These are phyloP conservation scores for Tolypocladium tropicale DNA, from an alignment of 2,329 filamentous ascomycete genomes.

Conservation along the genomic window DNA sequence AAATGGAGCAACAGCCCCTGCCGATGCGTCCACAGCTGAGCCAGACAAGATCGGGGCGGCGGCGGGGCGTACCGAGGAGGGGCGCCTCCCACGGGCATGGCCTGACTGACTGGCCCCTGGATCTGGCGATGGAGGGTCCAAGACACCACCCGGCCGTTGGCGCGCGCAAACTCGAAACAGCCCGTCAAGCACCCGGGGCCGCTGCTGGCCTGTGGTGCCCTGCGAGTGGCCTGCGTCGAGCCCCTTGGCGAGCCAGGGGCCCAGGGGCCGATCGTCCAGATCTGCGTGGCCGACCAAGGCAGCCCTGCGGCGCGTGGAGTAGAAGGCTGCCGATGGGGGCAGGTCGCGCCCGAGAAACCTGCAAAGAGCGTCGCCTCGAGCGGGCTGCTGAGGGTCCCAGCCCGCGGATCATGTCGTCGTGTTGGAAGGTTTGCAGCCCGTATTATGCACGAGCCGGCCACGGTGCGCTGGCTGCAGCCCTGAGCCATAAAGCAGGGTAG, in stretches of 20 bases:
- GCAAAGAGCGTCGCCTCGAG: background rate
- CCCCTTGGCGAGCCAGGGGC: background rate
- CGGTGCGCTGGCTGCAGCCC: background rate
- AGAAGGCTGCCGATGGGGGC: background rate
- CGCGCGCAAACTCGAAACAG: slow-evolving; percentile 3
- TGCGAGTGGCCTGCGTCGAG: background rate
- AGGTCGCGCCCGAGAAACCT: background rate
- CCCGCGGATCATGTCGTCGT: background rate
- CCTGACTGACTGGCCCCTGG: background rate
- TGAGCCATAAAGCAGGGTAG: background rate
- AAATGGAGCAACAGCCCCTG: background rate
- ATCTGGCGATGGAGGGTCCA: background rate
- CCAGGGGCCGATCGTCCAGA: background rate
- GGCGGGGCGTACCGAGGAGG: background rate
- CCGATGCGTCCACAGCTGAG: background rate
- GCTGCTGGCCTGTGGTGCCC: background rate
- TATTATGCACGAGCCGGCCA: background rate
- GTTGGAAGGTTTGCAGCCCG: background rate
- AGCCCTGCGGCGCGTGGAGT: background rate
- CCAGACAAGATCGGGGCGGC: background rate
- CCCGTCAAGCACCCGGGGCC: background rate
- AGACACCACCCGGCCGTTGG: background rate
- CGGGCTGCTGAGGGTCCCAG: background rate
- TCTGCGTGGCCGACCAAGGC: background rate
- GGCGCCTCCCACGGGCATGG: background rate